phyloP scores from a whole-genome alignment of 352 stramenopile genomes.

The Pythium guiyangense region DNA sequence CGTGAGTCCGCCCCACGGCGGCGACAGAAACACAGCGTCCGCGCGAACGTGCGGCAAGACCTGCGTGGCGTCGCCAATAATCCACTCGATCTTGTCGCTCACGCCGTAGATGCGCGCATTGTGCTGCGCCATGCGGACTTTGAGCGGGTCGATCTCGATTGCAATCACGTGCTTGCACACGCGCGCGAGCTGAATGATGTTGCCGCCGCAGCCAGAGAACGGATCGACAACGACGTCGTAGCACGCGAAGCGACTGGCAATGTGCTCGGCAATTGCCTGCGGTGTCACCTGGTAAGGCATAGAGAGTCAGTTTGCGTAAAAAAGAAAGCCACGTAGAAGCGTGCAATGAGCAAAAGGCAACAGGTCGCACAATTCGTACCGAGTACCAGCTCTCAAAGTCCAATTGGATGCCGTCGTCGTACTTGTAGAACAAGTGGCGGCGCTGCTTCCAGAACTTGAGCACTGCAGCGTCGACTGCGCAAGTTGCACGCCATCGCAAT shows the following conservation, averaged over 20 bases:
- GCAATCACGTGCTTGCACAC: conserved; percentile 88
- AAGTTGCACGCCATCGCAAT: not conserved
- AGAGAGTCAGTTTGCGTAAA: too few species aligned
- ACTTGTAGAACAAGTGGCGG: conserved; percentile 85
- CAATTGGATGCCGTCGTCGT: conserved; percentile 88
- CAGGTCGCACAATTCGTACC: conserved; percentile 19
- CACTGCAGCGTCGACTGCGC: conserved; percentile 31
- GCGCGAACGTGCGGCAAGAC: conserved; percentile 71
- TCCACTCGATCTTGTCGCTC: conserved; percentile 88
- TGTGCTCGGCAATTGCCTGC: conserved; percentile 85
- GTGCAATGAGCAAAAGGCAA: not conserved
- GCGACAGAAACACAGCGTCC: conserved; percentile 90
- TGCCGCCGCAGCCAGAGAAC: conserved; percentile 91
- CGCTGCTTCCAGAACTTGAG: conserved; percentile 91
- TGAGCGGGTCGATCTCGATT: conserved; percentile 90
- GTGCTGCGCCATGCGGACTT: conserved; percentile 87
- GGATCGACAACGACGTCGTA: conserved; percentile 85
- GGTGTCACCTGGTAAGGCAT: conserved; percentile 69
- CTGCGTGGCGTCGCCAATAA: conserved; percentile 83
- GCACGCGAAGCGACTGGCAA: conserved; percentile 71
- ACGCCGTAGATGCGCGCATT: conserved; percentile 91
- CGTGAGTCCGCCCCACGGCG: conserved; percentile 84
- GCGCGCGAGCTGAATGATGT: conserved; percentile 90
- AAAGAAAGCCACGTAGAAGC: not conserved
- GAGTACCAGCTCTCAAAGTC: conserved; percentile 93